Conservation (phyloP, 371 early-diverging fungal genomes). For the Batkoa obscura region DNA sequence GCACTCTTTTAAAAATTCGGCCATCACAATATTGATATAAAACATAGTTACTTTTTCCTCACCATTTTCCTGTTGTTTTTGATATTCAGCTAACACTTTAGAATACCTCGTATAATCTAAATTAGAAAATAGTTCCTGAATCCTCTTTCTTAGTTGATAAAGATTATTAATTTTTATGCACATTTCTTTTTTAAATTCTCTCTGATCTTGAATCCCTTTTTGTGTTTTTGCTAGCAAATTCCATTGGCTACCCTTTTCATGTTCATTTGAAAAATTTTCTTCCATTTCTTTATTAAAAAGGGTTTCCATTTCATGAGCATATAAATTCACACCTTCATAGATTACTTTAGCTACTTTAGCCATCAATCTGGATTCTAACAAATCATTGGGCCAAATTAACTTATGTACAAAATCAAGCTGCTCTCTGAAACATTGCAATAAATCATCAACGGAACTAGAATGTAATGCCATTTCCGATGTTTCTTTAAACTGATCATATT, state of each 20-base stretch:
- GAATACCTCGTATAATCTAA: slow-evolving; percentile 15
- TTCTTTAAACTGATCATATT: slow-evolving; percentile 22
- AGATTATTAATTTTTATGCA: slow-evolving; percentile 25
- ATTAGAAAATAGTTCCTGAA: neutral
- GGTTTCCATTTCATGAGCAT: neutral
- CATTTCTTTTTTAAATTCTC: slow-evolving; percentile 12
- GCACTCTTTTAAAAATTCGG: slow-evolving; percentile 23
- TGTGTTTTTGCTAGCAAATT: neutral
- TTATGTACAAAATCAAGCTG: slow-evolving; percentile 44
- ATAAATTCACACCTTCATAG: slow-evolving; percentile 4
- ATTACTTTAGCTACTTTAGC: slow-evolving; percentile 43
- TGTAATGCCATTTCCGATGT: slow-evolving; percentile 39
- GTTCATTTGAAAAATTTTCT: neutral
- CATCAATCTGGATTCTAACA: slow-evolving; percentile 43
- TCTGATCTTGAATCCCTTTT: neutral
- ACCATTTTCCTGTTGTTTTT: slow-evolving; percentile 12
- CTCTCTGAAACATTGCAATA: slow-evolving; percentile 56
- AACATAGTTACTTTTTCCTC: slow-evolving; percentile 18
- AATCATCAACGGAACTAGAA: slow-evolving; percentile 62
- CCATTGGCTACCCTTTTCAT: neutral
- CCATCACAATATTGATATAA: slow-evolving; percentile 33
- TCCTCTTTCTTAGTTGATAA: neutral
- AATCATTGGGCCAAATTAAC: slow-evolving; percentile 54
- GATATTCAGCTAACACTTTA: slow-evolving; percentile 15
- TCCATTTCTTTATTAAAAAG: neutral